Percentiles rank a stretch among this genome's conserved stretches.
These are phyloP conservation scores for Pseudotulostoma volvatum DNA, from an alignment of 495 filamentous ascomycete species.

Conservation along the genomic window DNA sequence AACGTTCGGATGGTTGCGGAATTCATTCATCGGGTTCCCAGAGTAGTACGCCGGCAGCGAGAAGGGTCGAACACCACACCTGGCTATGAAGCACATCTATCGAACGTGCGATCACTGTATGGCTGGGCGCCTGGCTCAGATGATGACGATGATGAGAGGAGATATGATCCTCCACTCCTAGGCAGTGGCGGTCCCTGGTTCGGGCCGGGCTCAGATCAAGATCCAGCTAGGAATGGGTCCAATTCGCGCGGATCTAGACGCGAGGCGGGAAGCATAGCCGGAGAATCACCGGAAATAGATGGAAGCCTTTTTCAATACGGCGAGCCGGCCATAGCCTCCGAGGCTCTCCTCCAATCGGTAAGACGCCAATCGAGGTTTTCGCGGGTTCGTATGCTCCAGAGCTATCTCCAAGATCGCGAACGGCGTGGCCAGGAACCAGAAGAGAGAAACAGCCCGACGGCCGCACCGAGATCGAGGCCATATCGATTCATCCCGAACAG, in stretches of 20 bases:
- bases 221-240: conserved; percentile 8
- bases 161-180: conserved; percentile 15
- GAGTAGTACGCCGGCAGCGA: conserved; percentile 22
- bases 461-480: conserved; percentile 14
- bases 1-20: conserved; percentile 20
- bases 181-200: conserved; percentile 14
- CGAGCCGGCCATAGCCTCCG: conserved; percentile 23
- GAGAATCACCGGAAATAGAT: conserved; percentile 11
- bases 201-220: conserved; percentile 11
- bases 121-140: conserved; percentile 45
- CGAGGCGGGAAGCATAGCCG: conserved; percentile 6
- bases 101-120: conserved; percentile 35
- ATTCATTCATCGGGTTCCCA: conserved; percentile 28
- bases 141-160: conserved; percentile 18
- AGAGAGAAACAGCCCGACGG: conserved; percentile 15
- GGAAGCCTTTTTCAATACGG: conserved; percentile 2
- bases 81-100: conserved; percentile 33
- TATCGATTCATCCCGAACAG: conserved; percentile 22
- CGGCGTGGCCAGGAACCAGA: conserved; percentile 18
- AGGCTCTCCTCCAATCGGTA: conserved; percentile 32
- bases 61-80: conserved; percentile 16
- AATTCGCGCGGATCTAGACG: conserved; percentile 16
- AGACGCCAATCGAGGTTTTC: conserved; percentile 32
- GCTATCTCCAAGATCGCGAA: conserved; percentile 28
- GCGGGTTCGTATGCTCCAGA: conserved; percentile 28